Conservation (phyloP, 371 early-diverging fungal species). For the Mortierella sp. region DNA sequence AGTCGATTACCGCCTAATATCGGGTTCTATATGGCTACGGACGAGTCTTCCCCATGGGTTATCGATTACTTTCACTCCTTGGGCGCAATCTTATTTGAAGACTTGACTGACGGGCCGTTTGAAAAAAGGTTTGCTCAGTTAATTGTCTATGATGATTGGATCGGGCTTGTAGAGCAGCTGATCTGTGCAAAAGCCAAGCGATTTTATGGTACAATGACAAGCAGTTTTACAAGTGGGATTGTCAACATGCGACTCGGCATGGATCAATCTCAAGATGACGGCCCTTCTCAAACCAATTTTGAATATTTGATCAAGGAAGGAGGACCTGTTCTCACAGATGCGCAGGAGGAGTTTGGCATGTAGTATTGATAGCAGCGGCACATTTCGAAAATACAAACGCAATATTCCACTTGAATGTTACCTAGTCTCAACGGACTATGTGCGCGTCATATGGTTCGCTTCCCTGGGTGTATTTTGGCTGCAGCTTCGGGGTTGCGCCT, state of each 20-base stretch:
- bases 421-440: too few species aligned
- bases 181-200: conserved; percentile 19
- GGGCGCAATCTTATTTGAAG: conserved; percentile 33
- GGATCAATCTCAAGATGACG: background rate
- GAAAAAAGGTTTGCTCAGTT: conserved; percentile 24
- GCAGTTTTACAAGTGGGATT: conserved; percentile 43
- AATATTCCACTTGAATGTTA: too few species aligned
- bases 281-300: background rate
- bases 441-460: conserved; percentile 65
- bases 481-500: conserved; percentile 52
- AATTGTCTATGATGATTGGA: conserved; percentile 37
- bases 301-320: background rate
- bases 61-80: conserved; percentile 31
- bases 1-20: background rate
- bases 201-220: conserved; percentile 41
- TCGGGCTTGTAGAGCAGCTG: conserved; percentile 37
- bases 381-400: too few species aligned
- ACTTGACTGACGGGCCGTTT: conserved; percentile 27
- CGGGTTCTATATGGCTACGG: conserved; percentile 31
- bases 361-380: too few species aligned
- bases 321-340: background rate
- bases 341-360: background rate
- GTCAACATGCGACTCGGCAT: conserved; percentile 23
- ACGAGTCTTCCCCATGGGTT: conserved; percentile 9
- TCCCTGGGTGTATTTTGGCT: conserved; percentile 56